Evolutionary conservation across 208 protist genomes (phyloP), one percentile per base, ranked within the genome.

Genomic region (Porcisia deanei): DNA sequence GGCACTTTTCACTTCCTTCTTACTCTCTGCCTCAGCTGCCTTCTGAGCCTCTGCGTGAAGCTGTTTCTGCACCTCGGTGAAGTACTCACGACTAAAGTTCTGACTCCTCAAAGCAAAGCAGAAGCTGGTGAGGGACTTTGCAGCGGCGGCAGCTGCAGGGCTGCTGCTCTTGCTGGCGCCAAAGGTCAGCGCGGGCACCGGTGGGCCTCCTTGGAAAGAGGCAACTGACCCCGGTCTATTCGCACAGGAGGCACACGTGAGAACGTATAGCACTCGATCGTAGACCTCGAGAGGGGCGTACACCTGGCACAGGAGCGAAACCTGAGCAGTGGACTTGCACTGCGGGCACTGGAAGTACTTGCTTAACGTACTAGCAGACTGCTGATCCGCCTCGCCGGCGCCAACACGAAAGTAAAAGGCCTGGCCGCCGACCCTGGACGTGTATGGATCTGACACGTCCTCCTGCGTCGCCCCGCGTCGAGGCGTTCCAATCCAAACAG

Each of bases 241-340:
- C 16, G 82, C 82, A 72, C 92, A 96, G 18, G 73, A 65, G 45
- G 80, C 53, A 75, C 94, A 97, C 53, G 78, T 82, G 45, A 97
- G 75, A 9, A 97, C 65, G 75, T 97, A 97, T 6, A 97, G 57
- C 39, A 97, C 86, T 34, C 94, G 85, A 77, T 97, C 94, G 72
- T 90, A 94, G 59, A 85, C 77, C 43, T 91, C 85, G 25, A 94
- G 80, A 10, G 94, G 92, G 3, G 91, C 91, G 66, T 93, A 95
- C 52, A 97, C 65, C 75, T 97, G 94, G 41, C 82, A 70, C 30
- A 97, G 66, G 10, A 96, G 79, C 30, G 89, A 92, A 3, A 91
- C 88, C 20, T 84, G 74, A 34, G 89, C 70, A 57, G 57, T 66
- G 16, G 74, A 87, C 49, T 80, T 82, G 73, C 93, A 97, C 73